Percentiles rank a stretch among this genome's conserved stretches.
These are phyloP conservation scores for peach (Prunus persica) DNA, from an alignment of 306 rosid genomes.

Conservation along the genomic window DNA sequence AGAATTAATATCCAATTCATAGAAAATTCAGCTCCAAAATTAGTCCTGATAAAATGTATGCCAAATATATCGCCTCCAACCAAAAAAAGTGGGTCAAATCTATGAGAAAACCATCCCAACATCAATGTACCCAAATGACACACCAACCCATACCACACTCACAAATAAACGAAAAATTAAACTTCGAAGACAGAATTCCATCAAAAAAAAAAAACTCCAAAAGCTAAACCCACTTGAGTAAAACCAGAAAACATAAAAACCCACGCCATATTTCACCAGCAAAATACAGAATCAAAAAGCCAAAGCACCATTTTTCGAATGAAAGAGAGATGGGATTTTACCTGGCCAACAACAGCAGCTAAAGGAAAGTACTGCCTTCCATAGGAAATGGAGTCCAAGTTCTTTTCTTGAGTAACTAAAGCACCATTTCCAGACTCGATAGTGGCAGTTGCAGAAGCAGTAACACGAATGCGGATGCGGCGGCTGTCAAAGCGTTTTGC, in stretches of 20 bases:
- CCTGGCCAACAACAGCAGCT: slow-evolving; percentile 97
- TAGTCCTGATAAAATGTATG: not conserved
- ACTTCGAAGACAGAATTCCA: not conserved
- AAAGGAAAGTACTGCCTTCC: slow-evolving; percentile 88
- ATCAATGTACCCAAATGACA: not conserved
- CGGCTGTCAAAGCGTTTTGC: slow-evolving; percentile 15
- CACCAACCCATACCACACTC: not conserved
- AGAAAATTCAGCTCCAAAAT: not conserved
- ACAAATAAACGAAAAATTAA: not conserved
- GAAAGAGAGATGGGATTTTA: slow-evolving; percentile 20
- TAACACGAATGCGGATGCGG: slow-evolving; percentile 26
- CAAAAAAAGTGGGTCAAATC: not conserved
- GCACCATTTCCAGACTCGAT: slow-evolving; percentile 71
- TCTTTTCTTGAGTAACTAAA: slow-evolving; percentile 35
- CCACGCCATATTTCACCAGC: not conserved
- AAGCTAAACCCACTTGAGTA: not conserved
- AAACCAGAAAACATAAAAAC: not conserved
- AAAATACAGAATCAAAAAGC: not conserved
- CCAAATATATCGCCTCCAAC: not conserved
- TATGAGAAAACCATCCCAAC: not conserved
- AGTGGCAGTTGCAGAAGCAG: slow-evolving; percentile 18
- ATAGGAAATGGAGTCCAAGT: slow-evolving; percentile 21
- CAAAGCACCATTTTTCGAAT: not conserved
- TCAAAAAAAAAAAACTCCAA: too few relatives aligned
- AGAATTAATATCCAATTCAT: not conserved